phyloP scores from a whole-genome alignment of 2,329 filamentous ascomycete species.

The Ascochyta pisi region DNA sequence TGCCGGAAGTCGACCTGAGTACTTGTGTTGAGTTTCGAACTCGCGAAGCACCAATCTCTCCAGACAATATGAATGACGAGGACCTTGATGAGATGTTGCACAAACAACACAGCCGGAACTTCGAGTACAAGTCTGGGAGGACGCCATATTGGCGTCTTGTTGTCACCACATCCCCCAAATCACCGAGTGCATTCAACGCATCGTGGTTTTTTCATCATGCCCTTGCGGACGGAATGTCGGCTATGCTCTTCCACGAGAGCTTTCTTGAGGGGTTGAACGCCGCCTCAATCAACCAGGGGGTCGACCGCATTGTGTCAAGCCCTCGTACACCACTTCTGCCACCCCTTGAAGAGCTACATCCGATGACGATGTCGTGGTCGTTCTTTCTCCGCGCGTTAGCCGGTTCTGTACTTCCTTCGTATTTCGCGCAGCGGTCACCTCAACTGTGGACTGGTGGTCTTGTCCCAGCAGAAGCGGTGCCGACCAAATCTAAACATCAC shows the following conservation, averaged over 20 bases:
- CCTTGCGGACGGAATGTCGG: constrained; percentile 56
- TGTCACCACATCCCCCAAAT: constrained; percentile 27
- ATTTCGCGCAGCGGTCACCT: constrained; percentile 21
- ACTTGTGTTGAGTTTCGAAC: constrained; percentile 45
- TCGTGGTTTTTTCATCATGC: constrained; percentile 58
- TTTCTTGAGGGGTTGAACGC: constrained; percentile 49
- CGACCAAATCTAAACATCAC: too few species aligned
- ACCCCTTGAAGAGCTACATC: constrained; percentile 51
- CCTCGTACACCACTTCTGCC: constrained; percentile 41
- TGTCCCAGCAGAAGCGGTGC: constrained; percentile 4
- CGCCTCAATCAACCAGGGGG: background rate
- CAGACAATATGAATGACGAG: constrained; percentile 39
- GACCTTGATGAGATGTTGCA: constrained; percentile 53
- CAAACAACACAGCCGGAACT: constrained; percentile 52
- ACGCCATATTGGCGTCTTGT: constrained; percentile 56
- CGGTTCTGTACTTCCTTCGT: constrained; percentile 41
- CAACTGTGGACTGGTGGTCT: constrained; percentile 35
- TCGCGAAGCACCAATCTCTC: constrained; percentile 23
- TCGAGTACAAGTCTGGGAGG: constrained; percentile 36
- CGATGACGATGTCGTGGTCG: constrained; percentile 47
- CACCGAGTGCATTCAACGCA: constrained; percentile 48
- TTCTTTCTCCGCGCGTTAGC: constrained; percentile 47
- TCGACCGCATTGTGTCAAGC: constrained; percentile 20
- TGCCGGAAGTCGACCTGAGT: constrained; percentile 53
- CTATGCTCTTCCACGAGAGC: constrained; percentile 54